These are phyloP conservation scores for Cyberlindnera subsufficiens DNA, from an alignment of 805 yeast species.

Conservation along the genomic window DNA sequence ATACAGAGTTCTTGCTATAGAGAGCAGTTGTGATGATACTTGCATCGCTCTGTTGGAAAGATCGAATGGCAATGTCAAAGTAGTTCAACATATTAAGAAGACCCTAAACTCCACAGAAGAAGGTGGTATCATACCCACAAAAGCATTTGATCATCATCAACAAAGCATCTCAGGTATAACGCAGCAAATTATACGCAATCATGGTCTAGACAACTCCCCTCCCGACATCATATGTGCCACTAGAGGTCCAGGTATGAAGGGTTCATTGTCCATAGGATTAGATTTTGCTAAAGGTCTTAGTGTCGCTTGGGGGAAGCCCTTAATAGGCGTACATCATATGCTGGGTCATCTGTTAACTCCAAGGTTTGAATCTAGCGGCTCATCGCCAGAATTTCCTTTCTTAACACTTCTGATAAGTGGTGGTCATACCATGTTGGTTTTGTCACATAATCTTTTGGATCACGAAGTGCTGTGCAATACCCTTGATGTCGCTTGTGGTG, in stretches of 20 bases:
- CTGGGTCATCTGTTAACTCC: slow-evolving; percentile 80
- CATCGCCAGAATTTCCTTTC: slow-evolving; percentile 55
- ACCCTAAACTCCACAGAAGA: slow-evolving; percentile 59
- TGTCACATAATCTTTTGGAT: slow-evolving; percentile 48
- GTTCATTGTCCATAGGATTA: slow-evolving; percentile 76
- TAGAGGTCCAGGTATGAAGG: slow-evolving; percentile 95
- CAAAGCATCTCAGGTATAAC: slow-evolving; percentile 47
- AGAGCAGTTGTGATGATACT: slow-evolving; percentile 92
- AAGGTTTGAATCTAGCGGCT: slow-evolving; percentile 39
- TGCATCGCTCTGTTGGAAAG: slow-evolving; percentile 78
- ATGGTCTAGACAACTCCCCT: slow-evolving; percentile 6
- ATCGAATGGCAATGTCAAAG: slow-evolving; percentile 26
- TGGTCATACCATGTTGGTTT: slow-evolving; percentile 88
- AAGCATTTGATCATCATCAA: slow-evolving; percentile 79
- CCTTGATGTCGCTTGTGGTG: slow-evolving; percentile 88
- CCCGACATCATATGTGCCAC: slow-evolving; percentile 86
- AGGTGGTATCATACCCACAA: slow-evolving; percentile 88
- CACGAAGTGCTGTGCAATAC: slow-evolving; percentile 76
- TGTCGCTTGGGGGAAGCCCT: slow-evolving; percentile 69
- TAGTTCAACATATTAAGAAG: slow-evolving; percentile 49
- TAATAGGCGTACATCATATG: slow-evolving; percentile 95
- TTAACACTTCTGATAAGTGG: slow-evolving; percentile 81
- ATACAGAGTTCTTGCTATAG: slow-evolving; percentile 78
- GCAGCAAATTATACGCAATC: slow-evolving; percentile 25
- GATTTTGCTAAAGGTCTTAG: slow-evolving; percentile 83